Evolutionary conservation across 345 rosid genomes (phyloP).

Genomic region (Excoecaria cochinchinensis): DNA sequence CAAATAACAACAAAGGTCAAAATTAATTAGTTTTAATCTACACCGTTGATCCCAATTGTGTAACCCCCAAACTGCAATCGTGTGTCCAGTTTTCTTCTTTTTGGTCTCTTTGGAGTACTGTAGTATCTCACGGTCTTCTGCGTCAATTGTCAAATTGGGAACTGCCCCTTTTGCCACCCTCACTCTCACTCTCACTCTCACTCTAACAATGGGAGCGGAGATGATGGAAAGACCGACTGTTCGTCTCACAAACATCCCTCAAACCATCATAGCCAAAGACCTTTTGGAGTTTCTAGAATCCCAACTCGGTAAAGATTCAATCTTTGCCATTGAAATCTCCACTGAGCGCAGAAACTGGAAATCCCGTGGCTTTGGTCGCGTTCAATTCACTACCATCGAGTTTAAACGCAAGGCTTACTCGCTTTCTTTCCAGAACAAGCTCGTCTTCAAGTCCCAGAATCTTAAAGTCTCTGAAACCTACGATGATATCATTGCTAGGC

Average conservation of each 20-base stretch:
- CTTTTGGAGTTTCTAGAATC: conserved; percentile 64
- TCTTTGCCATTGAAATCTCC: conserved; percentile 71
- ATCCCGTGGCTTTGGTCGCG: conserved; percentile 72
- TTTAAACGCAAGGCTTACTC: conserved; percentile 40
- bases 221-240: conserved; percentile 49
- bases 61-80: neutral
- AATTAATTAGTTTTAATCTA: neutral
- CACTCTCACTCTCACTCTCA: neutral
- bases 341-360: conserved; percentile 71
- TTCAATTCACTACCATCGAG: conserved; percentile 70
- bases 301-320: conserved; percentile 57
- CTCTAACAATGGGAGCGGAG: conserved; percentile 3
- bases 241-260: conserved; percentile 59
- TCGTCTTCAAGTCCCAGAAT: conserved; percentile 48
- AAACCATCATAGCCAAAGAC: conserved; percentile 58
- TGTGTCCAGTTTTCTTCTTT: neutral
- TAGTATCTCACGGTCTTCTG: too few species aligned
- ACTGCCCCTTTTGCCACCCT: neutral
- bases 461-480: conserved; percentile 54
- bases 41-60: neutral
- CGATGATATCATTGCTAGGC: conserved; percentile 73
- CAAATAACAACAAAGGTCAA: too few species aligned
- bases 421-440: conserved; percentile 45
- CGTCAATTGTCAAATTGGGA: neutral
- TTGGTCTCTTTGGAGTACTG: too few species aligned